Evolutionary conservation across 495 filamentous ascomycete species (phyloP).

Genomic region (Bacidia rubella): DNA sequence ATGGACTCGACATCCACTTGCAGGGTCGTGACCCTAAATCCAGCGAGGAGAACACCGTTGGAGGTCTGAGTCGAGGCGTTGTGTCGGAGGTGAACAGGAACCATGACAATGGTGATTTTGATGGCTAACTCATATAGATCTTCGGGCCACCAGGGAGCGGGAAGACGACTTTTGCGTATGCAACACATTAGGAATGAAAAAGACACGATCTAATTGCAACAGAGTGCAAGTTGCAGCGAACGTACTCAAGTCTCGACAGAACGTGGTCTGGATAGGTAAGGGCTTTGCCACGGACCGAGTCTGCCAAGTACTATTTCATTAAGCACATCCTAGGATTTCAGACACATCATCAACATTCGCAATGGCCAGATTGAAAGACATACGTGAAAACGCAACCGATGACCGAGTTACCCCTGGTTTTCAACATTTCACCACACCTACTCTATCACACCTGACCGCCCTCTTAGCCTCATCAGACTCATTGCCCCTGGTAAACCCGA

Average conservation of each 20-base stretch:
- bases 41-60: conserved; percentile 8
- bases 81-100: conserved; percentile 52
- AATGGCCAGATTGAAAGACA: conserved; percentile 25
- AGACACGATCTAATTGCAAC: background rate
- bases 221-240: conserved; percentile 59
- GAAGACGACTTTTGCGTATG: conserved; percentile 73
- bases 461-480: conserved; percentile 46
- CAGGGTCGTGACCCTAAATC: conserved; percentile 1
- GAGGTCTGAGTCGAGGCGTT: conserved; percentile 59
- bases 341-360: conserved; percentile 37
- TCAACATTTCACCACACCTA: conserved; percentile 34
- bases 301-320: background rate
- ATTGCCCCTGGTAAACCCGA: conserved; percentile 46
- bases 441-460: conserved; percentile 64
- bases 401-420: no score
- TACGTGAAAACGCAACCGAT: conserved; percentile 17
- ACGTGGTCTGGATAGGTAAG: conserved; percentile 80
- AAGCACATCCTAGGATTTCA: conserved; percentile 12
- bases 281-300: conserved; percentile 11
- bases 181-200: background rate
- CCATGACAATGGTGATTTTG: background rate
- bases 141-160: conserved; percentile 82
- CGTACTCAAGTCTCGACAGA: conserved; percentile 44
- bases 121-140: background rate
- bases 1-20: conserved; percentile 44